A percentile compares a stretch with the other conserved stretches of the same genome.
Conservation (phyloP, 2,329 filamentous ascomycete species). For the Stachybotrys elegans region DNA sequence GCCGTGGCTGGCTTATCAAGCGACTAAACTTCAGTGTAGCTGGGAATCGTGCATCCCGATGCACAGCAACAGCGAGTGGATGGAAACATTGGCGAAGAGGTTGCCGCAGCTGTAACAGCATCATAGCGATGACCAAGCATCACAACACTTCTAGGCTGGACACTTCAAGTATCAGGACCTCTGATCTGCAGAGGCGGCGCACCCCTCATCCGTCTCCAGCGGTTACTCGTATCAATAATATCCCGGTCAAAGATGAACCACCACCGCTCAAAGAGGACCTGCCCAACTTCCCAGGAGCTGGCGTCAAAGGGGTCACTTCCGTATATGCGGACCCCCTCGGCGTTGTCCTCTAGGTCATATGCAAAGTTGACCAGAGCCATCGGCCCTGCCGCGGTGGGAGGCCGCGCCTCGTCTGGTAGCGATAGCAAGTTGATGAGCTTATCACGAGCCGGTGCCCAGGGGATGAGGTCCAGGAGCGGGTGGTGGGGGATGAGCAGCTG, state of each 20-base stretch:
- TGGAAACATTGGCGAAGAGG: too few relatives aligned
- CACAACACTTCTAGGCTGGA: not conserved
- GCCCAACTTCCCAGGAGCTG: constrained; percentile 51
- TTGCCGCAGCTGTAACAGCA: too few relatives aligned
- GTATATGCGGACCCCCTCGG: constrained; percentile 47
- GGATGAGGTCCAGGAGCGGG: constrained; percentile 51
- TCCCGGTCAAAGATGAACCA: constrained; percentile 54
- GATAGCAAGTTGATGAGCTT: constrained; percentile 46
- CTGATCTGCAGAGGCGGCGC: constrained; percentile 21
- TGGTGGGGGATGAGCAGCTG: constrained; percentile 50
- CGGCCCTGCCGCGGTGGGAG: constrained; percentile 38
- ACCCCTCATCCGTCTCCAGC: constrained; percentile 42
- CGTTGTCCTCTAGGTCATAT: constrained; percentile 51
- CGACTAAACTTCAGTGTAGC: too few relatives aligned
- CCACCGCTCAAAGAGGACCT: constrained; percentile 54
- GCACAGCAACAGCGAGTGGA: too few relatives aligned
- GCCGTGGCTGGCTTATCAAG: too few relatives aligned
- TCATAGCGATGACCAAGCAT: too few relatives aligned
- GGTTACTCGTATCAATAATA: constrained; percentile 50
- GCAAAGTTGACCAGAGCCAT: constrained; percentile 46
- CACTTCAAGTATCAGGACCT: not conserved
- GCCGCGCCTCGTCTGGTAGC: constrained; percentile 42
- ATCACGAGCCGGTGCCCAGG: constrained; percentile 51
- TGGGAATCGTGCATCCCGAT: too few relatives aligned
- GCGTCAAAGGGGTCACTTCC: constrained; percentile 43